Evolutionary conservation across 2,329 filamentous ascomycete genomes (phyloP).

Genomic region (Sarocladiaceae sp.): DNA sequence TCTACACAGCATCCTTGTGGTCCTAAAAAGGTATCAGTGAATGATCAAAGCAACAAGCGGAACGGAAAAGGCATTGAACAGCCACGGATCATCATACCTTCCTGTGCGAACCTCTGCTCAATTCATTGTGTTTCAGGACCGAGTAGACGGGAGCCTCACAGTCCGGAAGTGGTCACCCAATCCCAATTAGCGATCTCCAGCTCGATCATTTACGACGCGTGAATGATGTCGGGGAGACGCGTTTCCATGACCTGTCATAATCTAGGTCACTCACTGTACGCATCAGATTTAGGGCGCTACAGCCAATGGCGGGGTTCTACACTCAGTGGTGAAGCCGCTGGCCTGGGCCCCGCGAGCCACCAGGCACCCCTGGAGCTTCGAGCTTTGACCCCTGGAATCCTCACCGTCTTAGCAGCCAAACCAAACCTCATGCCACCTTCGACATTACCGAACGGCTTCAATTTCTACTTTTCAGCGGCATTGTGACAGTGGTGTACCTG

Average conservation of each 20-base stretch:
- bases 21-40: too few relatives aligned
- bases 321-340: neutral
- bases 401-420: neutral
- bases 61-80: too few relatives aligned
- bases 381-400: neutral
- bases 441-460: neutral
- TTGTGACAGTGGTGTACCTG: neutral
- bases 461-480: neutral
- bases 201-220: too few relatives aligned
- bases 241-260: neutral
- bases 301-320: neutral
- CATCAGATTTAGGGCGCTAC: too few relatives aligned
- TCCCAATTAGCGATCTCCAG: too few relatives aligned
- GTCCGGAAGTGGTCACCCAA: too few relatives aligned
- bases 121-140: too few relatives aligned
- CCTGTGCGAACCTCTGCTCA: too few relatives aligned
- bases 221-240: slow-evolving; percentile 4
- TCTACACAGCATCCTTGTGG: neutral
- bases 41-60: too few relatives aligned
- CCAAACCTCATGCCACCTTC: neutral
- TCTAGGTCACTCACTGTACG: too few relatives aligned
- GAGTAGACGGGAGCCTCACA: too few relatives aligned
- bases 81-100: too few relatives aligned
- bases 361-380: neutral
- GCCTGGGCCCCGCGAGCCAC: neutral